Conservation (phyloP, 2,329 filamentous ascomycete genomes). For the Fusarium sp. region DNA sequence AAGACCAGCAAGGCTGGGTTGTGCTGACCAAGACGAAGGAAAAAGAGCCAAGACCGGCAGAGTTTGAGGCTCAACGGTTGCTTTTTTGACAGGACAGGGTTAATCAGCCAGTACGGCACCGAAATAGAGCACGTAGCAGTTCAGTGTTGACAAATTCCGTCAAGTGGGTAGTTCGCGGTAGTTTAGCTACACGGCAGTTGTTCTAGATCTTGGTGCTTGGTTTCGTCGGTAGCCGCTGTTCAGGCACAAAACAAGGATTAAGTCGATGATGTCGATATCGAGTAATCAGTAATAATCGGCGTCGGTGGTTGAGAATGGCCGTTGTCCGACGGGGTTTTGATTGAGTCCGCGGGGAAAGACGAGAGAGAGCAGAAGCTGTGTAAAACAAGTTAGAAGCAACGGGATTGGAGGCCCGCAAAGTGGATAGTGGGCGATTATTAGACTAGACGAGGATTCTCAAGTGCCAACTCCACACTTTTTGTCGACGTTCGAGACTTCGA, state of each 20-base stretch:
- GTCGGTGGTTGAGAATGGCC: conserved; percentile 30
- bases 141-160: conserved; percentile 5
- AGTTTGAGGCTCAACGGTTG: conserved; percentile 32
- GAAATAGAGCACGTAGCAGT: conserved; percentile 4
- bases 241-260: conserved; percentile 38
- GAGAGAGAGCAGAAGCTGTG: not conserved
- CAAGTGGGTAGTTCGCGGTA: conserved; percentile 14
- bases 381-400: conserved; percentile 8
- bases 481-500: conserved; percentile 17
- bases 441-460: not conserved
- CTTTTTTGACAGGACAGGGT: not conserved
- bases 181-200: conserved; percentile 26
- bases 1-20: conserved; percentile 31
- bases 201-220: conserved; percentile 3
- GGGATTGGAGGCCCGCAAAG: conserved; percentile 15
- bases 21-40: conserved; percentile 23
- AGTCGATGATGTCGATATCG: conserved; percentile 18
- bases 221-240: conserved; percentile 9
- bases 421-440: conserved; percentile 2
- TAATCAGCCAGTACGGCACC: not conserved
- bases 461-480: conserved; percentile 24
- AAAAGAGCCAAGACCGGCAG: conserved; percentile 22
- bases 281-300: conserved; percentile 6
- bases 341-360: conserved; percentile 3
- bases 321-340: conserved; percentile 34